Evolutionary conservation across 495 filamentous ascomycete genomes (phyloP).

Genomic region (Lindgomyces ingoldianus): DNA sequence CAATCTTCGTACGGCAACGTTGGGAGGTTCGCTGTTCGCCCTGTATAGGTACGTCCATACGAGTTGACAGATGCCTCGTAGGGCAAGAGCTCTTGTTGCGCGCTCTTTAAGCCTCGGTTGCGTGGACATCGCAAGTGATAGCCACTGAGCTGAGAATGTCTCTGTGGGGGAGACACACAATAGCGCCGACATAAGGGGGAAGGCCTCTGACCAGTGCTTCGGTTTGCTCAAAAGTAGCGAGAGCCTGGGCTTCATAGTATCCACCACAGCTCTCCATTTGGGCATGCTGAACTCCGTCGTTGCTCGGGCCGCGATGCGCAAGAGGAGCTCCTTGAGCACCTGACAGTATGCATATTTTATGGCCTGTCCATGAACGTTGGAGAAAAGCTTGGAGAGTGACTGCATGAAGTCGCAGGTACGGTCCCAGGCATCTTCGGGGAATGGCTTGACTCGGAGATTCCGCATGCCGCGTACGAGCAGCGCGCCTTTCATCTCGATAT

Average conservation of each 20-base stretch:
- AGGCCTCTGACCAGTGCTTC: conserved; percentile 83
- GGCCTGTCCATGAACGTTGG: conserved; percentile 76
- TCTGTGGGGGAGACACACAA: conserved; percentile 87
- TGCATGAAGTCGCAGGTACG: conserved; percentile 87
- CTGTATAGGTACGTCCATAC: conserved; percentile 96
- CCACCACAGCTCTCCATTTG: conserved; percentile 83
- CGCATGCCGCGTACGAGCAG: conserved; percentile 88
- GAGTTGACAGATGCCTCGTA: conserved; percentile 89
- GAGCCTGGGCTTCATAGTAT: conserved; percentile 71
- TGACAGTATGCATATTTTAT: conserved; percentile 95
- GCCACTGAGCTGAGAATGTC: conserved; percentile 80
- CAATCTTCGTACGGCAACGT: conserved; percentile 70
- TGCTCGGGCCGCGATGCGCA: conserved; percentile 82
- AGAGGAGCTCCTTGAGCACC: conserved; percentile 78
- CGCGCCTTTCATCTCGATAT: conserved; percentile 77
- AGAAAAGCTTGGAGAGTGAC: conserved; percentile 76
- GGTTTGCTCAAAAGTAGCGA: conserved; percentile 84
- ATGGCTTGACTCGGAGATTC: conserved; percentile 70
- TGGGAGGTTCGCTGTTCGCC: conserved; percentile 64
- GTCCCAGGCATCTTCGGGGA: conserved; percentile 74
- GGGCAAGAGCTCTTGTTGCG: conserved; percentile 70
- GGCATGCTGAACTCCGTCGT: conserved; percentile 70
- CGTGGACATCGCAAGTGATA: conserved; percentile 71
- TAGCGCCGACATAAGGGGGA: conserved; percentile 79
- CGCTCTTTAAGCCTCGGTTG: conserved; percentile 83